Percentiles rank a stretch among this genome's conserved stretches.
phyloP scores from a whole-genome alignment of 2,329 filamentous ascomycete species.

The Cladophialophora yegresii region DNA sequence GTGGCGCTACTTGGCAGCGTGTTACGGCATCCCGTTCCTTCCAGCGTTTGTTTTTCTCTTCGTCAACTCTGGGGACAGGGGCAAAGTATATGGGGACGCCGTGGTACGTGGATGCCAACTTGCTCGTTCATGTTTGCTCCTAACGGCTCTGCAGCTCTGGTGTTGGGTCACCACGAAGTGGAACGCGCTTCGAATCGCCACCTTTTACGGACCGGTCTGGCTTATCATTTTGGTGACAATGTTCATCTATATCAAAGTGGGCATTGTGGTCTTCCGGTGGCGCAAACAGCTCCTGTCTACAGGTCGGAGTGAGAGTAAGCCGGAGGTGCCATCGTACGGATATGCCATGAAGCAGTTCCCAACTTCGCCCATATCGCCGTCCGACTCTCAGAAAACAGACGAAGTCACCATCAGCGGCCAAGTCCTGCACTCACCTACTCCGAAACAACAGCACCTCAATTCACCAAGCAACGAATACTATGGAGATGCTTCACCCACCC shows the following conservation, averaged over 20 bases:
- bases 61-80: conserved; percentile 54
- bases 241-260: conserved; percentile 46
- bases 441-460: not conserved
- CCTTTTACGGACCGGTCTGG: conserved; percentile 64
- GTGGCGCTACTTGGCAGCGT: conserved; percentile 66
- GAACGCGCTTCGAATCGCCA: conserved; percentile 70
- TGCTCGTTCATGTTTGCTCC: not conserved
- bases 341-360: conserved; percentile 21
- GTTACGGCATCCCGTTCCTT: conserved; percentile 73
- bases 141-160: conserved; percentile 59
- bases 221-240: conserved; percentile 46
- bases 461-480: conserved; percentile 15
- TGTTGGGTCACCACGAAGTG: conserved; percentile 72
- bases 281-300: conserved; percentile 58
- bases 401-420: conserved; percentile 30
- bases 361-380: not conserved
- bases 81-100: conserved; percentile 71
- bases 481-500: conserved; percentile 4
- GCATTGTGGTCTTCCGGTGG: conserved; percentile 53
- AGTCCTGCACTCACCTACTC: conserved; percentile 15
- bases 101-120: conserved; percentile 47
- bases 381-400: conserved; percentile 12
- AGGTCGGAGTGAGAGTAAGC: conserved; percentile 10
- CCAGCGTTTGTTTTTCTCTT: conserved; percentile 70
- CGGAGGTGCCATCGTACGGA: not conserved